These are phyloP conservation scores for Tirmania nivea DNA, from an alignment of 495 filamentous ascomycete species.

Conservation along the genomic window DNA sequence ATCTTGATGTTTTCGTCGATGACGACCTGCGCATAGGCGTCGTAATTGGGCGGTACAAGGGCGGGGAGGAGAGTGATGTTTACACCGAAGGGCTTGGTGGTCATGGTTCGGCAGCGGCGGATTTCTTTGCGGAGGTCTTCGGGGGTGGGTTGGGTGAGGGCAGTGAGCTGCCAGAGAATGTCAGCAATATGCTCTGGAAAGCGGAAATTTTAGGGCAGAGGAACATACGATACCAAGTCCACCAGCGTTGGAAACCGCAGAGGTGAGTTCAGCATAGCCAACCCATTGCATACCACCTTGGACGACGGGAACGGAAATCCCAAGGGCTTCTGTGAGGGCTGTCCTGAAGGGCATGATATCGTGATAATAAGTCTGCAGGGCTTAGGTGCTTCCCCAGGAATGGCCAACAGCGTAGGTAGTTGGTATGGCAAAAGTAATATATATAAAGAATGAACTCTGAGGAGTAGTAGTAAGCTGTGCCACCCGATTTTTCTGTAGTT, in stretches of 20 bases:
- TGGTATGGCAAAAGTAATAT: no score
- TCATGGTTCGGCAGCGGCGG: conserved; percentile 63
- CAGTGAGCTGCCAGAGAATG: conserved; percentile 36
- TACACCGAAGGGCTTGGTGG: conserved; percentile 74
- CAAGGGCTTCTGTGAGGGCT: conserved; percentile 66
- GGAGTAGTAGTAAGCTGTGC: no score
- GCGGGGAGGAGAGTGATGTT: conserved; percentile 91
- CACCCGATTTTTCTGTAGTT: no score
- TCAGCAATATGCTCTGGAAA: neutral
- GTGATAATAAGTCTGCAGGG: no score
- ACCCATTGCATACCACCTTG: conserved; percentile 95
- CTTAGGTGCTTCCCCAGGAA: no score
- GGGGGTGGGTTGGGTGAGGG: conserved; percentile 81
- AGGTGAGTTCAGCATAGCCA: conserved; percentile 60
- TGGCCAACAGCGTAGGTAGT: no score
- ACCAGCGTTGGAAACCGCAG: conserved; percentile 86
- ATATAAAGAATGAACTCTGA: no score
- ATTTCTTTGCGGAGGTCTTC: conserved; percentile 91
- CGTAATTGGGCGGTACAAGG: conserved; percentile 74
- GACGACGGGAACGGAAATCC: conserved; percentile 79
- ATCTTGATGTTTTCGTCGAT: conserved; percentile 86
- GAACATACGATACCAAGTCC: conserved; percentile 58
- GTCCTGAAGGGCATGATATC: conserved; percentile 72
- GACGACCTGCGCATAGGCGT: conserved; percentile 73
- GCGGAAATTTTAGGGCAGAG: neutral